Evolutionary conservation across 257 asterid genomes (phyloP).

Genomic region (Solanum peruvianum): DNA sequence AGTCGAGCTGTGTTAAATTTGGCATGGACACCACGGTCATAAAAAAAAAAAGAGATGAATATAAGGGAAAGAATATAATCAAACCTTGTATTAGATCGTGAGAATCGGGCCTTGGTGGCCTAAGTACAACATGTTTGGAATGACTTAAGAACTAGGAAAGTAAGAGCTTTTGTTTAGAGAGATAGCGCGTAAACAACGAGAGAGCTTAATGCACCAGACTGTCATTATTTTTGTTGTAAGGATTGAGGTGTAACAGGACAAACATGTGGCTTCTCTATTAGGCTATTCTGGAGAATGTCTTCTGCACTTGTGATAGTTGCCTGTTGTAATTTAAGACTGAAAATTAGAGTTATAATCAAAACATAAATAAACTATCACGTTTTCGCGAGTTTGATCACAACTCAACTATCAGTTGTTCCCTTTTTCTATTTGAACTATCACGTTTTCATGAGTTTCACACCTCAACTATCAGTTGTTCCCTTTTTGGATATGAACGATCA

Average conservation of each 20-base stretch:
- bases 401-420: not conserved
- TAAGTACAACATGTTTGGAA: not conserved
- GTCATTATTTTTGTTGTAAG: not conserved
- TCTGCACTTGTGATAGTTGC: not conserved
- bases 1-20: too few relatives aligned
- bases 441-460: not conserved
- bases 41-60: too few relatives aligned
- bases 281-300: not conserved
- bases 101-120: not conserved
- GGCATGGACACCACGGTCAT: too few relatives aligned
- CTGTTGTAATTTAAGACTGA: not conserved
- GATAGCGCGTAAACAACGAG: not conserved
- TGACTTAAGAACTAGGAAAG: too few relatives aligned
- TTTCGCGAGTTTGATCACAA: not conserved
- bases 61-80: not conserved
- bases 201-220: not conserved
- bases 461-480: not conserved
- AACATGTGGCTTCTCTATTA: not conserved
- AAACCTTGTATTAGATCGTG: not conserved
- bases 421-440: not conserved
- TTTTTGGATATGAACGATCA: not conserved
- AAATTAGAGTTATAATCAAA: not conserved
- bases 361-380: not conserved
- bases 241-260: not conserved
- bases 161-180: not conserved